Conservation (phyloP, 805 yeast genomes). For the Jamesozyma jinghongensis region DNA sequence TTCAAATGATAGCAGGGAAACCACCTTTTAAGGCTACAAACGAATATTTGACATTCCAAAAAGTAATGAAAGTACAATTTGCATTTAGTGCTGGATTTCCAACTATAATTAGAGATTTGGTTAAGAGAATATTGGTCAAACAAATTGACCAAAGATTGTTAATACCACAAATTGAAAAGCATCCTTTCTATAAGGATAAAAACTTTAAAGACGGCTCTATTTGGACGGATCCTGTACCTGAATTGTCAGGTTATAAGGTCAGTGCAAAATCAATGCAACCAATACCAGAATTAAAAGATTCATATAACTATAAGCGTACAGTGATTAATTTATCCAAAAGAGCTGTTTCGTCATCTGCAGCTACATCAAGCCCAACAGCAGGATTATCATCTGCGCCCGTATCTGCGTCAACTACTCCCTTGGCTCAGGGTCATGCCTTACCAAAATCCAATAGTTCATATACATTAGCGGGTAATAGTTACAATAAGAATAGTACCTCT, state of each 20-base stretch:
- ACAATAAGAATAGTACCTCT: neutral
- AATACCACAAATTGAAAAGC: slow-evolving; percentile 48
- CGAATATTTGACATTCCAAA: slow-evolving; percentile 74
- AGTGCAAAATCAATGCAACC: slow-evolving; percentile 74
- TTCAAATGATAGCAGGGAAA: slow-evolving; percentile 89
- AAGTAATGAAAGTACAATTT: slow-evolving; percentile 67
- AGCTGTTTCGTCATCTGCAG: neutral
- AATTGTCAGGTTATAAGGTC: slow-evolving; percentile 60
- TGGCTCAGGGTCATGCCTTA: neutral
- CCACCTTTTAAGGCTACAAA: slow-evolving; percentile 84
- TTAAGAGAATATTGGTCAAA: slow-evolving; percentile 56
- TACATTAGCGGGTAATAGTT: neutral
- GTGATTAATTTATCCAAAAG: neutral
- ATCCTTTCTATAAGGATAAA: slow-evolving; percentile 50
- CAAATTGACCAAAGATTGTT: slow-evolving; percentile 57
- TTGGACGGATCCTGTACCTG: slow-evolving; percentile 57
- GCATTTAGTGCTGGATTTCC: slow-evolving; percentile 86
- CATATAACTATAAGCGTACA: slow-evolving; percentile 4
- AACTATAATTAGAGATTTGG: slow-evolving; percentile 57
- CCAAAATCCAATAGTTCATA: slow-evolving; percentile 4
- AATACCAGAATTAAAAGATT: slow-evolving; percentile 42
- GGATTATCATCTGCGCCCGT: neutral
- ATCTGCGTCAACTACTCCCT: neutral
- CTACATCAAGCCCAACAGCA: neutral
- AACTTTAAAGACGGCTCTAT: slow-evolving; percentile 48